These are phyloP conservation scores for Fusarium sp. DNA, from an alignment of 2,329 filamentous ascomycete species.

Conservation along the genomic window DNA sequence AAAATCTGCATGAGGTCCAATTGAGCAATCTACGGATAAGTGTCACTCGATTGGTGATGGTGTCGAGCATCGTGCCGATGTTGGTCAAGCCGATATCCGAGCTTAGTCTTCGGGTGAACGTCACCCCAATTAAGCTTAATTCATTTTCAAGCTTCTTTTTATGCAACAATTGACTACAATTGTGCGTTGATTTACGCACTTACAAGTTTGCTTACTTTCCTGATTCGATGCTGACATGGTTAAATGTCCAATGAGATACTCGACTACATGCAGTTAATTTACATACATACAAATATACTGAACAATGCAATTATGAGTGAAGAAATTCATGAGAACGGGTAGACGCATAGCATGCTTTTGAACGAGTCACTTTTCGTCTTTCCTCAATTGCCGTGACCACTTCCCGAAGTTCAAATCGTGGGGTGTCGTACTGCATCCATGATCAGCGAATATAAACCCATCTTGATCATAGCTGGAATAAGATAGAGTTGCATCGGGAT, in stretches of 20 bases:
- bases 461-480: neutral
- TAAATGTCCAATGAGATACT: neutral
- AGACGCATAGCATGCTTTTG: neutral
- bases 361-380: neutral
- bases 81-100: neutral
- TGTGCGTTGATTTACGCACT: too few relatives aligned
- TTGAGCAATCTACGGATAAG: neutral
- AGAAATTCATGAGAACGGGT: too few relatives aligned
- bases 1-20: neutral
- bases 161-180: neutral
- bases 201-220: neutral
- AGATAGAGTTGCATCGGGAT: neutral
- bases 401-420: conserved; percentile 19
- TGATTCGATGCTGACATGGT: neutral
- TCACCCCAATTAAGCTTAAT: conserved; percentile 13
- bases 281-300: too few relatives aligned
- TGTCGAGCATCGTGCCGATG: neutral
- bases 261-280: neutral
- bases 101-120: neutral
- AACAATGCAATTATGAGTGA: neutral
- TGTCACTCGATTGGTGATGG: neutral
- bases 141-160: conserved; percentile 29
- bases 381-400: conserved; percentile 25
- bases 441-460: conserved; percentile 16
- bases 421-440: conserved; percentile 21